phyloP scores from a whole-genome alignment of 2,329 filamentous ascomycete genomes.

The Monilinia polystroma region DNA sequence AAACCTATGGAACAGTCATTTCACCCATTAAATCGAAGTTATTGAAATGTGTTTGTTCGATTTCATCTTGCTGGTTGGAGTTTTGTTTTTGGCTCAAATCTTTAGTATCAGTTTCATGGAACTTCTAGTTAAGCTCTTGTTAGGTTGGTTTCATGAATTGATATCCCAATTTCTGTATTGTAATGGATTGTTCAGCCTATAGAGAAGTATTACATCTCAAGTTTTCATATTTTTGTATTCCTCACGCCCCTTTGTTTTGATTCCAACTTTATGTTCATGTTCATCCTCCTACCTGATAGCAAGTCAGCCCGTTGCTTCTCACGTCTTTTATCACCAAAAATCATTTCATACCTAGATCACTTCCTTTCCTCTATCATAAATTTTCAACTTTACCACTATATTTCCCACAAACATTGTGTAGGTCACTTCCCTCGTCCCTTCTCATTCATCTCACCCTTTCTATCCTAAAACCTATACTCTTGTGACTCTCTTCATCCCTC shows the following conservation, averaged over 20 bases:
- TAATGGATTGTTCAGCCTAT: not conserved
- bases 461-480: too few relatives aligned
- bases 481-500: not conserved
- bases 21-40: not conserved
- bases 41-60: not conserved
- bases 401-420: conserved; percentile 7
- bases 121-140: not conserved
- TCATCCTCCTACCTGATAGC: not conserved
- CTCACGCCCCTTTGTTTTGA: not conserved
- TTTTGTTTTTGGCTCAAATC: not conserved
- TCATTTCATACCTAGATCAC: not conserved
- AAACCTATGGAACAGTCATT: not conserved
- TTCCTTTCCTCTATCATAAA: not conserved
- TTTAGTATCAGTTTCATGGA: not conserved
- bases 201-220: not conserved
- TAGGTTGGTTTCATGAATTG: not conserved
- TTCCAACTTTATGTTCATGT: too few relatives aligned
- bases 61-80: not conserved
- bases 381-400: conserved; percentile 6
- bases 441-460: not conserved
- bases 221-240: not conserved
- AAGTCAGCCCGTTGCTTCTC: not conserved
- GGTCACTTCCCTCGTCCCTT: not conserved
- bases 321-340: not conserved
- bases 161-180: not conserved